Evolutionary conservation across 257 asterid species (phyloP).

Genomic region (Cinchona pubescens): DNA sequence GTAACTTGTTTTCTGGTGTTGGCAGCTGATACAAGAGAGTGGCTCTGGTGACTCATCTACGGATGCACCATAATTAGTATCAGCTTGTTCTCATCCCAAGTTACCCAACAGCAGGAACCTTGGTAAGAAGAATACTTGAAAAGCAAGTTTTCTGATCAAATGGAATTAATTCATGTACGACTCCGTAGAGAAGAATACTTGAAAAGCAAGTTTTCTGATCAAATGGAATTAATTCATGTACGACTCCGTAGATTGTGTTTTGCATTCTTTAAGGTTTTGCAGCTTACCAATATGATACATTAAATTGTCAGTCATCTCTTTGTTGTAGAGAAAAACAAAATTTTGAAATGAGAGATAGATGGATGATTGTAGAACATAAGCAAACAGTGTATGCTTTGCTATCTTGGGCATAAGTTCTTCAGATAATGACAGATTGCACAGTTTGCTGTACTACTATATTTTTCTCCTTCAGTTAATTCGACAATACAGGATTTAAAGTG

Average conservation of each 20-base stretch:
- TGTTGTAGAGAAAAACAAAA: not conserved
- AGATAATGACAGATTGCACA: not conserved
- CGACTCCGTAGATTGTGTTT: too few relatives aligned
- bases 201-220: not conserved
- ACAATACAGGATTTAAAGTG: too few relatives aligned
- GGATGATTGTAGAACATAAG: too few relatives aligned
- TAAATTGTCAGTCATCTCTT: not conserved
- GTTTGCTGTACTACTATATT: too few relatives aligned
- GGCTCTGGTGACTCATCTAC: conserved; percentile 40
- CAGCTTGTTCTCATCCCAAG: not conserved
- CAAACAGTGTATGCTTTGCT: too few relatives aligned
- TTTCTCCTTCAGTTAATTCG: too few relatives aligned
- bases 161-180: not conserved
- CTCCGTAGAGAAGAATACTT: not conserved
- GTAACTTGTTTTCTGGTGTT: conserved; percentile 14
- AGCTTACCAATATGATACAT: not conserved
- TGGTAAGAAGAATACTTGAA: not conserved
- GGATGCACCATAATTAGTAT: conserved; percentile 18
- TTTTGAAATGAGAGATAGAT: not conserved
- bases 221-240: not conserved
- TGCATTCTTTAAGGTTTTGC: too few relatives aligned
- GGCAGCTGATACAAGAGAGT: conserved; percentile 66
- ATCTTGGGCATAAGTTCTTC: not conserved
- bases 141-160: not conserved
- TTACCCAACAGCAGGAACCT: conserved; percentile 2